A percentile compares a stretch with the other conserved stretches of the same genome.
phyloP scores from a whole-genome alignment of 768 basidiomycete genomes.

The Lactarius akahatsu region DNA sequence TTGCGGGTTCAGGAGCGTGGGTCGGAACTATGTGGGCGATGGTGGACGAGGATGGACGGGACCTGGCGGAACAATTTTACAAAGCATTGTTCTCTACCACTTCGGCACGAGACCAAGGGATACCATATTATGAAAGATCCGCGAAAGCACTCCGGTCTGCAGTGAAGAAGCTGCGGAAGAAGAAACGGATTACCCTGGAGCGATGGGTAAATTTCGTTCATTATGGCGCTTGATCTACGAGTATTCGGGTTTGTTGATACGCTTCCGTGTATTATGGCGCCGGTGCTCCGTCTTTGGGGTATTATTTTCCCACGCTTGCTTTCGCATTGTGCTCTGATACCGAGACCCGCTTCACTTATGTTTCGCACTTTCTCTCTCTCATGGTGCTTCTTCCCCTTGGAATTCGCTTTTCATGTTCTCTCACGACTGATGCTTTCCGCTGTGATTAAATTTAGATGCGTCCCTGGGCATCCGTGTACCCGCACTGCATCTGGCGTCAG shows the following conservation, averaged over 20 bases:
- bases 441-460: no score
- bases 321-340: no score
- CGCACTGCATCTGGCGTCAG: no score
- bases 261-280: no score
- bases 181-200: background rate
- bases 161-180: background rate
- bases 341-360: no score
- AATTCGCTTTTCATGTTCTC: no score
- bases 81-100: background rate
- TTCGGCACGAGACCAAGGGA: background rate
- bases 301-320: no score
- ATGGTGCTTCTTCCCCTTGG: no score
- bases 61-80: background rate
- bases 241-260: background rate
- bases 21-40: slow-evolving; percentile 14
- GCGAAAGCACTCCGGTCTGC: background rate
- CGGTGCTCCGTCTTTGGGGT: no score
- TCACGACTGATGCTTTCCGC: no score
- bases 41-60: background rate
- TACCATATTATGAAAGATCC: background rate
- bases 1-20: slow-evolving; percentile 12
- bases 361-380: no score
- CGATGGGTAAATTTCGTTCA: slow-evolving; percentile 1
- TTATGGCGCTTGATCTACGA: background rate
- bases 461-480: no score